A percentile compares a stretch with the other conserved stretches of the same genome.
phyloP scores from a whole-genome alignment of 345 rosid genomes.

The Moricandia moricandioides region DNA sequence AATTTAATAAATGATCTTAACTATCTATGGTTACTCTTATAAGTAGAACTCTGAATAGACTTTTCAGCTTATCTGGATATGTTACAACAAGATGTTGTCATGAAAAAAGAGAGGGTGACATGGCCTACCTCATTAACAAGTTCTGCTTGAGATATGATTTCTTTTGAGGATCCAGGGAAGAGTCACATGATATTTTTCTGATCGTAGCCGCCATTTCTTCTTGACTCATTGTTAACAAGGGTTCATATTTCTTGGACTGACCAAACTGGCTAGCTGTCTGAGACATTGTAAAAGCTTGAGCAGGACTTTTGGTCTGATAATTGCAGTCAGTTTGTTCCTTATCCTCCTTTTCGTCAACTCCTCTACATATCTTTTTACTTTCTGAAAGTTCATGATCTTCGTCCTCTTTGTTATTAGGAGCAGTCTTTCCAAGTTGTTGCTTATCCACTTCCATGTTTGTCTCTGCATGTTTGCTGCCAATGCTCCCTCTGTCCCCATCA shows the following conservation, averaged over 20 bases:
- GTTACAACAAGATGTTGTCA: not conserved
- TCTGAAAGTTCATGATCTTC: conserved; percentile 27
- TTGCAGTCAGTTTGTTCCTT: conserved; percentile 26
- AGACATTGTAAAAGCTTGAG: conserved; percentile 27
- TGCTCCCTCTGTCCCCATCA: conserved; percentile 31
- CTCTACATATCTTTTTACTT: conserved; percentile 32
- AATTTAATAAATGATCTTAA: not conserved
- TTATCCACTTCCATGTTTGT: conserved; percentile 23
- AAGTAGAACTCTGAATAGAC: not conserved
- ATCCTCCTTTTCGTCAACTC: conserved; percentile 27
- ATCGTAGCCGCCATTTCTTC: conserved; percentile 68
- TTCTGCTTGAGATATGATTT: conserved; percentile 68
- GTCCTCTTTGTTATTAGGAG: conserved; percentile 24
- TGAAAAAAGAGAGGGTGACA: not conserved
- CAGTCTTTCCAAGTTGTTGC: conserved; percentile 23
- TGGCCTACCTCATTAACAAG: conserved; percentile 63
- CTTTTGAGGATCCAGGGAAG: conserved; percentile 76
- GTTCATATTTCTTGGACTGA: conserved; percentile 31
- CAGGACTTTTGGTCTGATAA: conserved; percentile 16
- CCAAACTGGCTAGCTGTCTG: conserved; percentile 32
- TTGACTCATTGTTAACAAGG: conserved; percentile 53
- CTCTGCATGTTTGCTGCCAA: conserved; percentile 15
- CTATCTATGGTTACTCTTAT: not conserved
- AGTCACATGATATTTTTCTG: conserved; percentile 71
- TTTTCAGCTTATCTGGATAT: not conserved